Evolutionary conservation across 345 rosid genomes (phyloP), one percentile per base, ranked within the genome.

Genomic region (Salix arbutifolia): DNA sequence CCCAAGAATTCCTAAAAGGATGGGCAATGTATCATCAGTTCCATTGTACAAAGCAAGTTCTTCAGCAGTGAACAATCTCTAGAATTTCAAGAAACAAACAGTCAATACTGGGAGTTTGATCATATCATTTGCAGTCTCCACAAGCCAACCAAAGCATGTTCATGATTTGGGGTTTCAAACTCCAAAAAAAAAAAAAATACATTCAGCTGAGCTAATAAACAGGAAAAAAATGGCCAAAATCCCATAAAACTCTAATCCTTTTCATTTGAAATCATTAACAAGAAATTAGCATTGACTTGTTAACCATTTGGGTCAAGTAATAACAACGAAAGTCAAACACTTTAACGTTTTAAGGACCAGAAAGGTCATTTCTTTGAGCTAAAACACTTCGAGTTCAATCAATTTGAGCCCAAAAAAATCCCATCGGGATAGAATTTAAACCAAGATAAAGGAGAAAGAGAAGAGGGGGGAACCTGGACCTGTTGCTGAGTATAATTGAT

Each of bases 1-100:
- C 99, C 99, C 98, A 66, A 96, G 90, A 82, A 92, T 93, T 78
- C 93, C 98, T 65, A 93, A 79, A 35, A 91, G 89, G 48, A 96
- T 90, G 46, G 96, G 97, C 31, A 89, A 73, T 5, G 87, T 69
- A 8, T 83, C 91, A 81, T 90, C 95, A 68, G 94, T 96, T 79
- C 96, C 97, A 77, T 96, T 96, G 82, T 90, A 84, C 84, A 85
- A 70, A 26, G 91, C 85, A 81, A 96, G 88, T 80, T 90, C 92
- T 81, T 92, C 92, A 80, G 74, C 84, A 75, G 86, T 84, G 77
- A 90, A 93, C 70, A 96, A 78, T 78, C 88, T 93, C 92, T 92
- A 75, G 21, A 66, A 10, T 17, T 18, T 23, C 40, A 31, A 37
- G n/a, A 4, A 40, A 73, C 58, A 64, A 14, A 18, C n/a, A 52